phyloP scores from a whole-genome alignment of 345 rosid species.

The Gossypium australe region DNA sequence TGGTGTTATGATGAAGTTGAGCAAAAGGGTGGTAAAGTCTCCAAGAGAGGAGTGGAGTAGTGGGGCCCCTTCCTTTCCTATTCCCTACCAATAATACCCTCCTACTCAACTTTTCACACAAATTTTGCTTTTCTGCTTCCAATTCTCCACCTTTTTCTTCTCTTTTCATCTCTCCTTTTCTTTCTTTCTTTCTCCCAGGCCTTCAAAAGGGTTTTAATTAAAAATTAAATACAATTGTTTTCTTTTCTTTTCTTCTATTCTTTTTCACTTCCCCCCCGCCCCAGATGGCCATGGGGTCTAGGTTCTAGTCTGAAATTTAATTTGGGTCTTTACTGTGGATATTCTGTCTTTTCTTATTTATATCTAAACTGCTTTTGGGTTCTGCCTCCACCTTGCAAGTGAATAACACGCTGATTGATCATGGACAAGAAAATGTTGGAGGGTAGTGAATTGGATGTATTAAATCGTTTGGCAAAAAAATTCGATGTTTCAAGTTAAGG shows the following conservation, averaged over 20 bases:
- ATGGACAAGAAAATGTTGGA: conserved; percentile 4
- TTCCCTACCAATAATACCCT: conserved; percentile 38
- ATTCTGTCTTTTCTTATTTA: neutral
- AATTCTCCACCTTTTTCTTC: conserved; percentile 35
- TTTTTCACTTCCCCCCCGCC: neutral
- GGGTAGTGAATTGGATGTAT: too few species aligned
- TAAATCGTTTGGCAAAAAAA: too few species aligned
- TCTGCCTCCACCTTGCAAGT: neutral
- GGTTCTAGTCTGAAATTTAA: neutral
- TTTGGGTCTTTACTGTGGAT: neutral
- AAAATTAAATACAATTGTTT: neutral
- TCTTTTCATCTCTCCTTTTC: conserved; percentile 27
- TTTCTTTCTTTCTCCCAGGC: conserved; percentile 20
- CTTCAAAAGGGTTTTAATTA: neutral
- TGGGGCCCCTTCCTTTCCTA: conserved; percentile 44
- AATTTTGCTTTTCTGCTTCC: conserved; percentile 51
- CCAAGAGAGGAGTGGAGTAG: conserved; percentile 55
- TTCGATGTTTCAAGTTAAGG: too few species aligned
- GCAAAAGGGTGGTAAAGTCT: conserved; percentile 21
- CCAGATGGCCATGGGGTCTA: neutral
- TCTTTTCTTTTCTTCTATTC: neutral
- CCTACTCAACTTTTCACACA: conserved; percentile 67
- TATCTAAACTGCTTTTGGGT: too few species aligned
- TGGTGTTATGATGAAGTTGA: conserved; percentile 25
- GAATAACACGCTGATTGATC: neutral